These are phyloP conservation scores for Apiospora pterosperma DNA, from an alignment of 2,329 filamentous ascomycete species.

Conservation along the genomic window DNA sequence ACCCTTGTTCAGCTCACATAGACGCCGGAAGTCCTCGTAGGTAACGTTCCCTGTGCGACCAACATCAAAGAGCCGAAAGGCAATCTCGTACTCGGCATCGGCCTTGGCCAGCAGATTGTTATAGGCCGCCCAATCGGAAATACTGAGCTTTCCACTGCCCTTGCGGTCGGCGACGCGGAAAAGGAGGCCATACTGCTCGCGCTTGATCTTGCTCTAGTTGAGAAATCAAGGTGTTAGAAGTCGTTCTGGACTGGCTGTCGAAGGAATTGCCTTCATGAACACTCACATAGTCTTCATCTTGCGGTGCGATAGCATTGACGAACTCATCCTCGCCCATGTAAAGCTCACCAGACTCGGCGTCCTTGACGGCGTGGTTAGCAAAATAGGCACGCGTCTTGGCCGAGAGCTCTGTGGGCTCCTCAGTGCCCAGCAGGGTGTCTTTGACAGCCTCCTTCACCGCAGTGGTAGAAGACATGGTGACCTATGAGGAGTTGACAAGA, in stretches of 20 bases:
- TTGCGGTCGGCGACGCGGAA: slow-evolving; percentile 87
- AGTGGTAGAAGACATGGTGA: slow-evolving; percentile 39
- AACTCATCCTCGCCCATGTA: slow-evolving; percentile 86
- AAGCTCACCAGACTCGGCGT: slow-evolving; percentile 70
- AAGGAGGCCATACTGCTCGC: slow-evolving; percentile 91
- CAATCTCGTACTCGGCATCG: slow-evolving; percentile 98
- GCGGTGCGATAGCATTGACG: slow-evolving; percentile 83
- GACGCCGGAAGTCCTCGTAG: slow-evolving; percentile 79
- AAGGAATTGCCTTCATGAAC: slow-evolving; percentile 6
- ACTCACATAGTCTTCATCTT: slow-evolving; percentile 87
- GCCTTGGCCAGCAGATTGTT: slow-evolving; percentile 91
- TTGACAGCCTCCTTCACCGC: slow-evolving; percentile 70
- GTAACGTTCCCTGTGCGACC: slow-evolving; percentile 81
- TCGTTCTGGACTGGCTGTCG: background rate
- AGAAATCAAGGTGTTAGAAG: slow-evolving; percentile 4
- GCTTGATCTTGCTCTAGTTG: slow-evolving; percentile 94
- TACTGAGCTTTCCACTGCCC: slow-evolving; percentile 66
- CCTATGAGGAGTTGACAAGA: background rate
- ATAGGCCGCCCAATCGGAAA: slow-evolving; percentile 89
- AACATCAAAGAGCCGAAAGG: slow-evolving; percentile 92
- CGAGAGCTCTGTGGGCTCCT: slow-evolving; percentile 61
- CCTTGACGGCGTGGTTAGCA: slow-evolving; percentile 69
- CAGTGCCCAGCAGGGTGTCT: slow-evolving; percentile 69
- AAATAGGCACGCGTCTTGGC: slow-evolving; percentile 75
- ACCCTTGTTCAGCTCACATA: slow-evolving; percentile 89